Evolutionary conservation across 2,329 filamentous ascomycete species (phyloP).

Genomic region (Aureobasidium namibiae): DNA sequence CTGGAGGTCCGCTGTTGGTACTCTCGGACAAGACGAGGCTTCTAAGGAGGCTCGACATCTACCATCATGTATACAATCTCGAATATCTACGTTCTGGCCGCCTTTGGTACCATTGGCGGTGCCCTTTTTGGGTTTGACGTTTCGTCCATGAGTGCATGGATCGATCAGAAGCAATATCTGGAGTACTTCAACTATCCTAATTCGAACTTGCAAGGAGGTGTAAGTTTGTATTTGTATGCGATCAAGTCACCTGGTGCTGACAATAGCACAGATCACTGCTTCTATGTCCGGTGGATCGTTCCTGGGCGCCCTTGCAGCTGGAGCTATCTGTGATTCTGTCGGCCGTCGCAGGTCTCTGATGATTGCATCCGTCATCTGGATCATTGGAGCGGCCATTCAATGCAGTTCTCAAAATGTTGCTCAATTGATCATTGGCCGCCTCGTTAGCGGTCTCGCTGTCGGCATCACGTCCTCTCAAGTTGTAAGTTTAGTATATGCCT

Average conservation of each 20-base stretch:
- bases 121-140: slow-evolving; percentile 64
- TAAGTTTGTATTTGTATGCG: not conserved
- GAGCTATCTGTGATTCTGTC: slow-evolving; percentile 38
- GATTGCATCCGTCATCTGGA: slow-evolving; percentile 37
- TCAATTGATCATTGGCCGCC: slow-evolving; percentile 55
- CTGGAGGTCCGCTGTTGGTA: not conserved
- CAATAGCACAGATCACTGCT: slow-evolving; percentile 30
- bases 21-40: not conserved
- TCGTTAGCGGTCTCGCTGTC: slow-evolving; percentile 77
- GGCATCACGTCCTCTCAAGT: slow-evolving; percentile 88
- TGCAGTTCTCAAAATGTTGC: slow-evolving; percentile 31
- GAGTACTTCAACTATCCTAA: slow-evolving; percentile 29
- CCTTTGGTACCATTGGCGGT: slow-evolving; percentile 53
- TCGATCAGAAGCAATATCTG: slow-evolving; percentile 41
- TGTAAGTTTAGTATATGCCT: not conserved
- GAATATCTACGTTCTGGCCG: slow-evolving; percentile 33
- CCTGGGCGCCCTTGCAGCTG: slow-evolving; percentile 37
- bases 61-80: slow-evolving; percentile 12
- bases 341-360: slow-evolving; percentile 38
- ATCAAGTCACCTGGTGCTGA: not conserved
- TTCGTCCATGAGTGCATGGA: slow-evolving; percentile 41
- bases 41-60: not conserved
- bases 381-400: slow-evolving; percentile 33
- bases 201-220: slow-evolving; percentile 28
- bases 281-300: slow-evolving; percentile 45